Conservation (phyloP, 2,329 filamentous ascomycete species). For the Ophiostoma novo-ulmi region DNA sequence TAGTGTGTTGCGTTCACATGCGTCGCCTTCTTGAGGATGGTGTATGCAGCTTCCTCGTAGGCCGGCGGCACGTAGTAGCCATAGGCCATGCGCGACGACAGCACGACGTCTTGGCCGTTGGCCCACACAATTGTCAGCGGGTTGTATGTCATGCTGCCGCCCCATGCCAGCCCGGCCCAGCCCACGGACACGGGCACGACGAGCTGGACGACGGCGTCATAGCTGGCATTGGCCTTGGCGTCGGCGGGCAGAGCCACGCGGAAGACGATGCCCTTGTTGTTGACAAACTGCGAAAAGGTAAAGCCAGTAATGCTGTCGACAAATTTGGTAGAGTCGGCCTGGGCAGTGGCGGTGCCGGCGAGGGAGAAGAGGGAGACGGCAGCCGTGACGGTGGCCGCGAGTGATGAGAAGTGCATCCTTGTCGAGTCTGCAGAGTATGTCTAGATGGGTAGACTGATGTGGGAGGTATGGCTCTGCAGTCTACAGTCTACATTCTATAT, state of each 20-base stretch:
- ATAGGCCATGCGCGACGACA: slow-evolving; percentile 42
- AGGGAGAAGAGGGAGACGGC: neutral
- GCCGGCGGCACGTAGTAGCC: slow-evolving; percentile 35
- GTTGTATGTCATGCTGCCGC: slow-evolving; percentile 46
- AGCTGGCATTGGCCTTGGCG: slow-evolving; percentile 30
- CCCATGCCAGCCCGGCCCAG: slow-evolving; percentile 47
- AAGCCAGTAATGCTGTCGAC: slow-evolving; percentile 40
- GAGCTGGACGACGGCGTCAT: slow-evolving; percentile 39
- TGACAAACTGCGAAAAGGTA: slow-evolving; percentile 41
- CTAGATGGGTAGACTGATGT: neutral
- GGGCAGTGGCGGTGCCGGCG: slow-evolving; percentile 20
- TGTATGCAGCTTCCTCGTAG: slow-evolving; percentile 33
- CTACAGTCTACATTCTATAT: neutral
- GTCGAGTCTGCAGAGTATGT: neutral
- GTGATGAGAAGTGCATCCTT: neutral
- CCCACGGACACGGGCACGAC: slow-evolving; percentile 41
- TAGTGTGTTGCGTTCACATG: slow-evolving; percentile 39
- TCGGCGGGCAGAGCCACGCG: slow-evolving; percentile 37
- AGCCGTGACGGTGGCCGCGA: neutral
- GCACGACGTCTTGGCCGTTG: slow-evolving; percentile 39
- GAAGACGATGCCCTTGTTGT: slow-evolving; percentile 36
- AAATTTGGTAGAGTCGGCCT: slow-evolving; percentile 35
- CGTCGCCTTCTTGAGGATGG: slow-evolving; percentile 37
- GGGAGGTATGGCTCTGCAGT: neutral
- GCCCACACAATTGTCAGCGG: slow-evolving; percentile 44